These are phyloP conservation scores for Globisporangium carolinianum DNA, from an alignment of 352 stramenopile genomes.

Conservation along the genomic window DNA sequence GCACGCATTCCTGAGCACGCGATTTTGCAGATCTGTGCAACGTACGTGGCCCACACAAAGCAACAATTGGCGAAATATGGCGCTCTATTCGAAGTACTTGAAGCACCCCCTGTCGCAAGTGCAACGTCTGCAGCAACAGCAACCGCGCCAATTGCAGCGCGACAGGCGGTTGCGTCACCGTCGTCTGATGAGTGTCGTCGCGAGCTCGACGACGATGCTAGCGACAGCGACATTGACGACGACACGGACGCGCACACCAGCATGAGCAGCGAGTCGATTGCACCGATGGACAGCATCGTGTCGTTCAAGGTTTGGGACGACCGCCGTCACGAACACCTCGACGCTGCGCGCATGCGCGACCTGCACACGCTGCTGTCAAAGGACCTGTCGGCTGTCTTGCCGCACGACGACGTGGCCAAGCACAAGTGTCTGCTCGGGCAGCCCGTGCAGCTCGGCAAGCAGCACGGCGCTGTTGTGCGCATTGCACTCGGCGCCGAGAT, in stretches of 20 bases:
- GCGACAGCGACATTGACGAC: not conserved
- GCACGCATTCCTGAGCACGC: constrained; percentile 37
- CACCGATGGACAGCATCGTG: constrained; percentile 67
- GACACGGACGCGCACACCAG: not conserved
- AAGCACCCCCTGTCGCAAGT: constrained; percentile 6
- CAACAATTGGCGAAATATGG: constrained; percentile 29
- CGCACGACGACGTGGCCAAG: constrained; percentile 36
- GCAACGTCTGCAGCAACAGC: not conserved
- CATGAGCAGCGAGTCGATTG: constrained; percentile 6
- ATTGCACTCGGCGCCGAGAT: constrained; percentile 86
- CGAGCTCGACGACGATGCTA: too few species aligned
- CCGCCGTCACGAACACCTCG: constrained; percentile 27
- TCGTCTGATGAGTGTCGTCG: too few species aligned
- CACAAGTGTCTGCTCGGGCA: constrained; percentile 73
- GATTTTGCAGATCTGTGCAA: constrained; percentile 42
- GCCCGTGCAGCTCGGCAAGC: constrained; percentile 72
- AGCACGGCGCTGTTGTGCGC: constrained; percentile 52
- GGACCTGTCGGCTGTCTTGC: constrained; percentile 48
- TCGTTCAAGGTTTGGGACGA: constrained; percentile 70
- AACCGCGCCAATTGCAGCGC: not conserved
- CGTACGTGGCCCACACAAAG: constrained; percentile 56
- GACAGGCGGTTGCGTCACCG: not conserved
- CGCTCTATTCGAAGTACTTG: constrained; percentile 40
- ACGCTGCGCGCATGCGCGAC: constrained; percentile 42
- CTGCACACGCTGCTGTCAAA: constrained; percentile 68